These are phyloP conservation scores for Metschnikowia shivogae DNA, from an alignment of 805 yeast genomes.

Conservation along the genomic window DNA sequence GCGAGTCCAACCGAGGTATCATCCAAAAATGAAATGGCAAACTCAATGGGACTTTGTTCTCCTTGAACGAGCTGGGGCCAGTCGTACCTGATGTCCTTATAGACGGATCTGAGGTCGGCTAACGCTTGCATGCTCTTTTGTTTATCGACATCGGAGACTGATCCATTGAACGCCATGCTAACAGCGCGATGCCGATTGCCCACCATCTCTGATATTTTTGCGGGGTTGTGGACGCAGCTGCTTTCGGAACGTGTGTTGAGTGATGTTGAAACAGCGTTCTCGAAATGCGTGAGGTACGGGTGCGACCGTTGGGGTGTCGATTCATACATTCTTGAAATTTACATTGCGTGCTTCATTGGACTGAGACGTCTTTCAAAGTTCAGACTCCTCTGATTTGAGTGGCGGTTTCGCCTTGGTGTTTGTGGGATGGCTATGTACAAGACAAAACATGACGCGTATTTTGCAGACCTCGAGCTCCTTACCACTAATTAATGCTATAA, in stretches of 20 bases:
- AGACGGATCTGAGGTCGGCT: slow-evolving; percentile 32
- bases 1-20: slow-evolving; percentile 90
- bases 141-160: slow-evolving; percentile 17
- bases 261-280: background rate
- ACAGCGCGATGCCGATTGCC: slow-evolving; percentile 22
- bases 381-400: no score
- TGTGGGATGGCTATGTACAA: background rate
- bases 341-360: no score
- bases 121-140: slow-evolving; percentile 18
- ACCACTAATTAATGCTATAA: background rate
- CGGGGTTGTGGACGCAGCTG: background rate
- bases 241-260: background rate
- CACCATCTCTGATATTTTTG: slow-evolving; percentile 8
- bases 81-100: slow-evolving; percentile 37
- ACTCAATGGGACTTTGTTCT: slow-evolving; percentile 72
- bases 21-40: slow-evolving; percentile 79
- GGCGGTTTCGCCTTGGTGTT: no score
- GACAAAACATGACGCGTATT: background rate
- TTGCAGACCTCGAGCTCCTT: background rate
- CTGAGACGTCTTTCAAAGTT: no score
- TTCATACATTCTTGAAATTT: no score
- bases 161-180: slow-evolving; percentile 22
- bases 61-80: slow-evolving; percentile 43
- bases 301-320: background rate
- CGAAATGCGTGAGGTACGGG: slow-evolving; percentile 6